phyloP scores from a whole-genome alignment of 306 rosid species.

The Dalbergia cultrata region DNA sequence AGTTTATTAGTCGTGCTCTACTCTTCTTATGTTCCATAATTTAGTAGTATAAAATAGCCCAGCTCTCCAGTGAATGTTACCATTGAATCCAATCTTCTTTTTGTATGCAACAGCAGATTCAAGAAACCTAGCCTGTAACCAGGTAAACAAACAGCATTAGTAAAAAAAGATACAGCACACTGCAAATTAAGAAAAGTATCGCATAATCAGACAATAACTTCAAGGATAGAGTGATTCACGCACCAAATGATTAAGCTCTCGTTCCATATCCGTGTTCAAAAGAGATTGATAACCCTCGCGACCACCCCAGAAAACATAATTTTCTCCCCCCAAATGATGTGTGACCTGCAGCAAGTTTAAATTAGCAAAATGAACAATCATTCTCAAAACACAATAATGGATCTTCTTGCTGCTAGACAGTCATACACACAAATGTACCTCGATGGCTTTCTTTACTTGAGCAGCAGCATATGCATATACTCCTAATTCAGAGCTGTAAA shows the following conservation, averaged over 20 bases:
- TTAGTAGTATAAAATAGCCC: constrained; percentile 21
- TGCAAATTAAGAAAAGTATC: constrained; percentile 17
- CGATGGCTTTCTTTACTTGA: constrained; percentile 98
- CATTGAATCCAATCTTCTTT: constrained; percentile 96
- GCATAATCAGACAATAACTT: constrained; percentile 7
- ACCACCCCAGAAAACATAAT: constrained; percentile 98
- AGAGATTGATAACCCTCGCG: constrained; percentile 97
- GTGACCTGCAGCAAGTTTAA: constrained; percentile 71
- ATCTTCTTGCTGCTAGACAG: neutral
- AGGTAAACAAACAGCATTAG: constrained; percentile 37
- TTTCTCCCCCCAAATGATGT: constrained; percentile 92
- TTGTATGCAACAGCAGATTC: constrained; percentile 88
- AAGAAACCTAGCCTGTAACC: constrained; percentile 82
- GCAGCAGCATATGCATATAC: constrained; percentile 97
- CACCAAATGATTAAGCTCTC: constrained; percentile 94
- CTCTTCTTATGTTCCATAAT: neutral
- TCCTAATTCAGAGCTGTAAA: constrained; percentile 79
- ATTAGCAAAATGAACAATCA: constrained; percentile 39
- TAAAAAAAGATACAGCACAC: constrained; percentile 11
- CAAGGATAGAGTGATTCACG: constrained; percentile 25
- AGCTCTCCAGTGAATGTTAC: constrained; percentile 50
- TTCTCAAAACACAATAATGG: constrained; percentile 1
- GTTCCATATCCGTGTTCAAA: constrained; percentile 96
- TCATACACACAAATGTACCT: constrained; percentile 60
- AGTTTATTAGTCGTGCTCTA: neutral